Evolutionary conservation across 176 grass and related monocot genomes (phyloP).

Genomic region (Elymus sibiricus): DNA sequence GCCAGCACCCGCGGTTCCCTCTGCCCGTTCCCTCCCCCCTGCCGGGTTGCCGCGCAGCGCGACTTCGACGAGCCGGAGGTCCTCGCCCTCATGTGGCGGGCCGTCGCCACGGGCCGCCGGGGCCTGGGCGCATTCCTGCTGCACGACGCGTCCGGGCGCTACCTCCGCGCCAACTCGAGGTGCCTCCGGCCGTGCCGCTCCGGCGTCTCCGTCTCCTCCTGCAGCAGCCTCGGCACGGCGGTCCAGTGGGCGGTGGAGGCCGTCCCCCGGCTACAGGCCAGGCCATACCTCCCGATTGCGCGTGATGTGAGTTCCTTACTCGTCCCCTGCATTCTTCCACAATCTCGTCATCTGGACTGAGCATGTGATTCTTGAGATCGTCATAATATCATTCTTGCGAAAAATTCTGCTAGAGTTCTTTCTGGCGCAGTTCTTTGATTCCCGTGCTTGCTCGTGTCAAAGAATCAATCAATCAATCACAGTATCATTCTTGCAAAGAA

Average conservation of each 20-base stretch:
- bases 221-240: neutral
- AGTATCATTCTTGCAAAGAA: neutral
- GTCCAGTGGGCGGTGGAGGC: constrained; percentile 2
- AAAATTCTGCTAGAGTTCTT: no score
- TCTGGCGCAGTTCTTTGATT: no score
- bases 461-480: no score
- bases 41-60: neutral
- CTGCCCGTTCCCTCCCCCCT: neutral
- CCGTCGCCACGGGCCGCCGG: neutral
- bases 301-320: neutral
- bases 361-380: no score
- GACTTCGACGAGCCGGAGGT: neutral
- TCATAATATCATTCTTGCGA: no score
- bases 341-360: no score
- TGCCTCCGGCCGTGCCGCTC: neutral
- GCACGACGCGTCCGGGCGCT: neutral
- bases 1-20: neutral
- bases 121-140: neutral
- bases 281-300: neutral
- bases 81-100: neutral
- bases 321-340: no score
- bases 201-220: neutral
- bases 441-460: no score
- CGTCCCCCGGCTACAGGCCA: neutral
- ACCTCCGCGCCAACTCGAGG: neutral